Conservation (phyloP, 331 rosid genomes). For the Cydonia oblonga region DNA sequence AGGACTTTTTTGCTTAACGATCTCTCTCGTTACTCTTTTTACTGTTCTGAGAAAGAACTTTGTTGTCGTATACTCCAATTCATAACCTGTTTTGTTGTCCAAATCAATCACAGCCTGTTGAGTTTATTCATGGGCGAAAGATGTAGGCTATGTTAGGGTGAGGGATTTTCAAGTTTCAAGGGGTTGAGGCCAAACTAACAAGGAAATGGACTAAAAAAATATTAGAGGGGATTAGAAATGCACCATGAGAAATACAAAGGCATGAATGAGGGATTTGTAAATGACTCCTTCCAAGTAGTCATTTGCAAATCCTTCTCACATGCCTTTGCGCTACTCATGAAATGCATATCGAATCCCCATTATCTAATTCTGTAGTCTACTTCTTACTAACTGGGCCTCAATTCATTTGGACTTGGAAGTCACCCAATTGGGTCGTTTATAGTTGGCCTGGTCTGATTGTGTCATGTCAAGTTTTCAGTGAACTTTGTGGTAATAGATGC, state of each 20-base stretch:
- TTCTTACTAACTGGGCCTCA: neutral
- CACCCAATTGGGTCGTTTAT: neutral
- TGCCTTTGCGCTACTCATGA: neutral
- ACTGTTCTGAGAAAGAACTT: neutral
- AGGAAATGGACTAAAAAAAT: neutral
- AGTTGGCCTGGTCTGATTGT: neutral
- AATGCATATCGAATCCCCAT: neutral
- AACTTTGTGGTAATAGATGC: neutral
- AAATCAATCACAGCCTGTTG: no score
- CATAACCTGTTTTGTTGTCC: neutral
- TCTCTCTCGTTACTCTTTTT: neutral
- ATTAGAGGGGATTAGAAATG: neutral
- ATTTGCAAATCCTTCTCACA: neutral
- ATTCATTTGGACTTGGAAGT: neutral
- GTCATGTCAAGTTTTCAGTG: neutral
- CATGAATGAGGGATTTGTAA: neutral
- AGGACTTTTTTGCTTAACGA: neutral
- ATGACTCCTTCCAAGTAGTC: neutral
- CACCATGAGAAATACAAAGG: neutral
- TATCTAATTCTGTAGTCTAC: neutral
- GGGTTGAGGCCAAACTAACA: neutral
- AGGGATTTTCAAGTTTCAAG: neutral
- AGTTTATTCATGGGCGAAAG: neutral
- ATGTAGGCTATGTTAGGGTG: neutral
- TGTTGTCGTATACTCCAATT: neutral